Percentiles rank a stretch among this genome's conserved stretches.
Evolutionary conservation across 306 rosid genomes (phyloP).

Genomic region (Styphnolobium japonicum): DNA sequence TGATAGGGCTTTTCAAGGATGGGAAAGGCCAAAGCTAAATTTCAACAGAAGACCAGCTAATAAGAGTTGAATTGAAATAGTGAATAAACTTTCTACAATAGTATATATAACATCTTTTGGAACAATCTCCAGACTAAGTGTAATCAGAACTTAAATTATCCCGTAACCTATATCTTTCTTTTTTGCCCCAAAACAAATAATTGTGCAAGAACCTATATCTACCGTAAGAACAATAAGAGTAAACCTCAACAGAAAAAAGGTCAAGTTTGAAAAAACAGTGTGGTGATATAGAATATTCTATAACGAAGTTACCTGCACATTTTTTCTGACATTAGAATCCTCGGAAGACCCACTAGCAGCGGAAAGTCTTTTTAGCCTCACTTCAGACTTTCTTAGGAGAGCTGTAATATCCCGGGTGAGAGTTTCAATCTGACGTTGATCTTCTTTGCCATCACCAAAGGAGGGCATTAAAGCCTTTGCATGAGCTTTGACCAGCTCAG

Average conservation of each 20-base stretch:
- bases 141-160: neutral
- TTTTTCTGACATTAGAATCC: constrained; percentile 66
- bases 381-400: constrained; percentile 64
- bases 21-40: neutral
- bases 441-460: constrained; percentile 71
- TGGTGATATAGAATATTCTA: neutral
- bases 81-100: neutral
- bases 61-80: neutral
- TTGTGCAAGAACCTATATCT: neutral
- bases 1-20: neutral
- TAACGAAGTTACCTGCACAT: constrained; percentile 62
- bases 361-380: constrained; percentile 57
- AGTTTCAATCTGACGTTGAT: constrained; percentile 58
- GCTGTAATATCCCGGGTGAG: constrained; percentile 68
- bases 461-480: constrained; percentile 75
- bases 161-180: neutral
- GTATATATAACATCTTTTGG: neutral
- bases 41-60: constrained; percentile 8
- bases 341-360: constrained; percentile 56
- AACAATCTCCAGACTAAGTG: neutral
- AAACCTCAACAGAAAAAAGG: neutral
- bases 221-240: constrained; percentile 1
- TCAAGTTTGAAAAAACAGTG: neutral
- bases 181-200: neutral
- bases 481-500: constrained; percentile 68